Percentiles rank a stretch among this genome's conserved stretches.
Conservation (phyloP, 2,329 filamentous ascomycete species). For the Xylariaceae sp. region DNA sequence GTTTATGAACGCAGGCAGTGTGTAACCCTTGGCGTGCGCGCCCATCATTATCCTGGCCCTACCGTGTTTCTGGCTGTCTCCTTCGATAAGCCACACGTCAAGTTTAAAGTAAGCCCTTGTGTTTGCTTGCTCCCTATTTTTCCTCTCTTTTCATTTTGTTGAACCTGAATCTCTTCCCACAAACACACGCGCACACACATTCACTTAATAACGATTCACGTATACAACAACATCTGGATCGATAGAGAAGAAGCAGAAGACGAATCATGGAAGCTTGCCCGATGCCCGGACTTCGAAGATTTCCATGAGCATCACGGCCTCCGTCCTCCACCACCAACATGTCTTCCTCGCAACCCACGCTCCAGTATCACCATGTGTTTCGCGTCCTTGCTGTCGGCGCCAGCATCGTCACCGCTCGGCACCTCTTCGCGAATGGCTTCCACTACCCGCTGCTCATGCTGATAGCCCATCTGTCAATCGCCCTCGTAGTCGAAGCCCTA, state of each 20-base stretch:
- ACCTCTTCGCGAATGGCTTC: constrained; percentile 19
- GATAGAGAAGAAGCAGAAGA: no score
- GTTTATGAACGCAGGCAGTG: background rate
- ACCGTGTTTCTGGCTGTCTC: no score
- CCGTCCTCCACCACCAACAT: constrained; percentile 5
- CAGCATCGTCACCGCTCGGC: constrained; percentile 18
- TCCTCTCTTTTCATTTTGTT: background rate
- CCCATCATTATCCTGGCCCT: no score
- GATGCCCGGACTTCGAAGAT: constrained; percentile 1
- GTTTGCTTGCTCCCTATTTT: background rate
- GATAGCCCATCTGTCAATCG: constrained; percentile 15
- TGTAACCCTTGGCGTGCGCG: no score
- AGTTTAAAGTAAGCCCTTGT: background rate
- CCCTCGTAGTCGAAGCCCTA: constrained; percentile 8
- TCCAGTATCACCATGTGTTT: constrained; percentile 18
- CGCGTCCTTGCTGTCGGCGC: constrained; percentile 14
- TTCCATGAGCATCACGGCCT: constrained; percentile 4
- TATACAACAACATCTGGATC: no score
- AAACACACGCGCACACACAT: background rate
- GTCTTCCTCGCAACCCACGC: constrained; percentile 2
- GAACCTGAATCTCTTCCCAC: background rate
- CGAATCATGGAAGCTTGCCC: constrained; percentile 7
- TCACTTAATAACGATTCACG: no score
- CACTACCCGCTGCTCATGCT: constrained; percentile 22
- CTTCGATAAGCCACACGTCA: no score